These are phyloP conservation scores for Ostreobium quekettii DNA, from an alignment of 139 green algal species.

Conservation along the genomic window DNA sequence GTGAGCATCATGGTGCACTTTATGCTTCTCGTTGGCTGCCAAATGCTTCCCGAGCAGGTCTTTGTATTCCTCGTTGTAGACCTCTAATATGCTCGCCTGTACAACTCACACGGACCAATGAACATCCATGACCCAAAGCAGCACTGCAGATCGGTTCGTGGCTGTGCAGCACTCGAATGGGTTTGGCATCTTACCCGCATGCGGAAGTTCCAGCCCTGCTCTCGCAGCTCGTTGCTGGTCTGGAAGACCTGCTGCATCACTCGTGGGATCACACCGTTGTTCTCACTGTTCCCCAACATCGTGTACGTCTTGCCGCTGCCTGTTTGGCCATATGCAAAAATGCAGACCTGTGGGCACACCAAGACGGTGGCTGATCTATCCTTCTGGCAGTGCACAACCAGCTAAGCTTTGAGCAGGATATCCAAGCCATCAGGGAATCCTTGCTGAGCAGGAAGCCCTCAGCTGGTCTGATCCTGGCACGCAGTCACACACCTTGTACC, in stretches of 20 bases:
- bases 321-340: slow-evolving; percentile 75
- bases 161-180: neutral
- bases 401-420: too few species aligned
- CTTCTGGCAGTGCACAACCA: too few species aligned
- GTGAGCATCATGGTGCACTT: slow-evolving; percentile 16
- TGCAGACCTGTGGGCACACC: slow-evolving; percentile 60
- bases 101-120: neutral
- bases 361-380: too few species aligned
- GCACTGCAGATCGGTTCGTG: too few species aligned
- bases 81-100: slow-evolving; percentile 55
- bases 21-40: slow-evolving; percentile 31
- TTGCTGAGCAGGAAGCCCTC: too few species aligned
- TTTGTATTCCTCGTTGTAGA: slow-evolving; percentile 70
- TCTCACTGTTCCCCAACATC: slow-evolving; percentile 59
- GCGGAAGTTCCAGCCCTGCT: slow-evolving; percentile 74
- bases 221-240: slow-evolving; percentile 39
- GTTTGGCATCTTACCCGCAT: slow-evolving; percentile 49
- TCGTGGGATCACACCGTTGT: slow-evolving; percentile 73
- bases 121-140: too few species aligned
- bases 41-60: slow-evolving; percentile 38
- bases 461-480: too few species aligned
- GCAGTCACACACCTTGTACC: slow-evolving; percentile 60
- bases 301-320: slow-evolving; percentile 69
- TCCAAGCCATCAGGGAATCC: too few species aligned
- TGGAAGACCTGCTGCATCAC: slow-evolving; percentile 71